Evolutionary conservation across 441 rosid species (phyloP).

Genomic region (Populus trichocarpa): DNA sequence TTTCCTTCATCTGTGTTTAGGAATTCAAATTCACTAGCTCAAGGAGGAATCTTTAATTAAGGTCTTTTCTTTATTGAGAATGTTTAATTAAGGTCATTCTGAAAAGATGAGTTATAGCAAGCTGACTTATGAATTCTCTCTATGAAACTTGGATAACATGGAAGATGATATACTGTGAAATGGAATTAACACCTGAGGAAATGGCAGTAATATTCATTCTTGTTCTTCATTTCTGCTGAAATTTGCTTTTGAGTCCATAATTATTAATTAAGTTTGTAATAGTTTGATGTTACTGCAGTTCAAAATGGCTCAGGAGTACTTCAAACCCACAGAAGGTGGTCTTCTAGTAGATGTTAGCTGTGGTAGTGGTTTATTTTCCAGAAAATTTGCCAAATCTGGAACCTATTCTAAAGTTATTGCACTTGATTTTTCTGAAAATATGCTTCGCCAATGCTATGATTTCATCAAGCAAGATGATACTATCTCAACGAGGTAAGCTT

Average conservation of each 20-base stretch:
- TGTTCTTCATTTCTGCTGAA: not conserved
- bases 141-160: not conserved
- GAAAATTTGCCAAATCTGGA: slow-evolving; percentile 74
- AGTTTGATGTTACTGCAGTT: slow-evolving; percentile 51
- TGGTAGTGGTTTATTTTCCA: slow-evolving; percentile 88
- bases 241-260: not conserved
- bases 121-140: not conserved
- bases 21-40: not conserved
- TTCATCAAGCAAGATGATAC: slow-evolving; percentile 63
- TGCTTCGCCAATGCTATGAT: slow-evolving; percentile 89
- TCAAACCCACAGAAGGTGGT: slow-evolving; percentile 76
- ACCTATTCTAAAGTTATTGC: slow-evolving; percentile 74
- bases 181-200: not conserved
- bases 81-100: too few relatives aligned
- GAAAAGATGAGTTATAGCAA: not conserved
- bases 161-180: not conserved
- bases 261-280: not conserved
- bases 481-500: slow-evolving; percentile 38
- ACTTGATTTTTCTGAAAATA: slow-evolving; percentile 92
- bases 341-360: slow-evolving; percentile 88
- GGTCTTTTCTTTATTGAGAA: not conserved
- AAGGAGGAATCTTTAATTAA: not conserved
- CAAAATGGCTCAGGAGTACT: slow-evolving; percentile 87
- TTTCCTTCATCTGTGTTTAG: slow-evolving; percentile 9
- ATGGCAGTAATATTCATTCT: not conserved